Conservation (phyloP, 176 grass and related monocot genomes). For the Chloris gayana region DNA sequence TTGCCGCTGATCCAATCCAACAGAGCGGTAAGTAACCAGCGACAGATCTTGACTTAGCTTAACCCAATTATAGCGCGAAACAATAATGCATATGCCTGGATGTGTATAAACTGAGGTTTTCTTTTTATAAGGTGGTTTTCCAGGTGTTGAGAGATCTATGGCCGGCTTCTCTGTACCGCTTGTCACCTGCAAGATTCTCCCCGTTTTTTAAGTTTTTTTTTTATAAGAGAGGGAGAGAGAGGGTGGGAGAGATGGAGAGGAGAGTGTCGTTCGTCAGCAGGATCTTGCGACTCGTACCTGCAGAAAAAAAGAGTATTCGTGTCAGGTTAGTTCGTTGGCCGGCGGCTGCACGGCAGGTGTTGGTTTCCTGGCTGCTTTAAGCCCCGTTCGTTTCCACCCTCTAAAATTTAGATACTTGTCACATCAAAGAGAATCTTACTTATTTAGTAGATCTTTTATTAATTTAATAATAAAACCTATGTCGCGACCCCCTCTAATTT, state of each 20-base stretch:
- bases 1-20: slow-evolving; percentile 22
- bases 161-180: background rate
- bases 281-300: slow-evolving; percentile 38
- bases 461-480: too few species aligned
- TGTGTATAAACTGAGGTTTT: background rate
- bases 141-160: slow-evolving; percentile 40
- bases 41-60: slow-evolving; percentile 14
- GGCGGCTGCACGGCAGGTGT: slow-evolving; percentile 27
- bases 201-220: background rate
- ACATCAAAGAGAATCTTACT: too few species aligned
- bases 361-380: background rate
- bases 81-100: background rate
- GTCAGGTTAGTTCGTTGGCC: slow-evolving; percentile 42
- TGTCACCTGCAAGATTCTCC: slow-evolving; percentile 44
- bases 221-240: too few species aligned
- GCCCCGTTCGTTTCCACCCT: too few species aligned
- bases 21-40: too few species aligned
- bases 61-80: background rate
- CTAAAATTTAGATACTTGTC: too few species aligned
- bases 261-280: slow-evolving; percentile 17
- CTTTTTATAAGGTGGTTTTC: background rate
- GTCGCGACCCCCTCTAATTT: too few species aligned
- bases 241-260: too few species aligned
- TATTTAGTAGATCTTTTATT: too few species aligned
- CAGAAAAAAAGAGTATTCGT: slow-evolving; percentile 9